phyloP scores from a whole-genome alignment of 768 basidiomycete species.

The Lentinula aciculospora region DNA sequence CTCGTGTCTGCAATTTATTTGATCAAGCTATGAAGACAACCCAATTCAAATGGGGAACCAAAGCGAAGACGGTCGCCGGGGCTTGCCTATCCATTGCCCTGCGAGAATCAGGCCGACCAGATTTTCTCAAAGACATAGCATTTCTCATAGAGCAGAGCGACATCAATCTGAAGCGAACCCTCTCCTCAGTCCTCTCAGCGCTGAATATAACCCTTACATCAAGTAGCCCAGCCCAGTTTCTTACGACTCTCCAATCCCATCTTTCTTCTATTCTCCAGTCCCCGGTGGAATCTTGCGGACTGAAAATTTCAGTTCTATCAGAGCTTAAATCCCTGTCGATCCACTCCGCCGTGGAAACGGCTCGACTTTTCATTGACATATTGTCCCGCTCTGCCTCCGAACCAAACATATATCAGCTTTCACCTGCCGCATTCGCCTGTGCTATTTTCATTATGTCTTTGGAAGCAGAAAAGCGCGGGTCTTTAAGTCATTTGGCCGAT shows the following conservation, averaged over 20 bases:
- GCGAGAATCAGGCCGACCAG: conserved; percentile 64
- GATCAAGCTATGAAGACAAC: conserved; percentile 57
- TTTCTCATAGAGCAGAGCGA: conserved; percentile 53
- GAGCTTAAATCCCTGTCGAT: conserved; percentile 30
- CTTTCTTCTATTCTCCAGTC: conserved; percentile 34
- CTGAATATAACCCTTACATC: conserved; percentile 49
- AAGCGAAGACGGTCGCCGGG: conserved; percentile 63
- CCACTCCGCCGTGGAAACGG: conserved; percentile 30
- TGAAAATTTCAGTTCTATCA: conserved; percentile 33
- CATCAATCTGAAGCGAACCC: conserved; percentile 43
- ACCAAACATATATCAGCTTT: conserved; percentile 24
- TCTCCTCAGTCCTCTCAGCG: conserved; percentile 39
- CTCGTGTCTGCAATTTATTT: conserved; percentile 66
- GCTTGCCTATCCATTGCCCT: conserved; percentile 66
- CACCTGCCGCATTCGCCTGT: conserved; percentile 50
- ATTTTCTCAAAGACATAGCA: conserved; percentile 65
- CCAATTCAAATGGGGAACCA: conserved; percentile 68
- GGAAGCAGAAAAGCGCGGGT: conserved; percentile 56
- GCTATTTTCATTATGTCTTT: conserved; percentile 65
- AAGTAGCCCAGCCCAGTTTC: conserved; percentile 54
- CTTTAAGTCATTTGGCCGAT: conserved; percentile 48
- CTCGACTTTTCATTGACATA: conserved; percentile 38
- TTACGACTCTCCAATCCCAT: conserved; percentile 51
- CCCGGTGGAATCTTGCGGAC: conserved; percentile 31
- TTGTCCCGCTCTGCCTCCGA: conserved; percentile 26